Base-by-base conservation (phyloP, 140 eudicot genomes). In the Bidens hawaiensis region DNA sequence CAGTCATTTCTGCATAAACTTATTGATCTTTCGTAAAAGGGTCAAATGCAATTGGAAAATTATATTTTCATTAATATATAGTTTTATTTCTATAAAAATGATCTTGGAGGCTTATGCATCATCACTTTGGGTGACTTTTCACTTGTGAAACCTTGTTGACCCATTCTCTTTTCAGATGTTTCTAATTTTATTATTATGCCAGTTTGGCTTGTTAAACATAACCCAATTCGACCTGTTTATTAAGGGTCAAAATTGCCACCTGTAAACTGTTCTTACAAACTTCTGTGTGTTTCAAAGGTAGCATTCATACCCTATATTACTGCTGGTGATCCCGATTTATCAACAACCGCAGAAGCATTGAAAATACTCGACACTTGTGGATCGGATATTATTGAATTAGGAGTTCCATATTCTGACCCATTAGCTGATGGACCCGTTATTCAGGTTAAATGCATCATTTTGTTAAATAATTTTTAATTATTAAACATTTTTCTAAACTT, bases 301-400 rank as follows among this genome's bases (percentile, higher is more conserved):
- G 99, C 99, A 38, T 72, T 93, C 21, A 93, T 93, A 59, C 99
- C 99, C 27, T 93, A 78, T 70, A 93, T 93, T 52, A 93, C 99
- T 16, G 99, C 99, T 12, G 99, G 99, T 36, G 96, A 93, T 41
- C 99, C 99, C 23, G 96, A 93, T 58, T 75, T 93, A 70, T 70
- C 93, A 19, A 85, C 93, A 55, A 93, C 99, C 19, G 95, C 95
- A 14, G 85, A 80, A 72, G 99, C 85, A 3, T 64, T 93, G 78
- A 93, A 93, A 70, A 80, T 88, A 67, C 79, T 93, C 17, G 99
- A 88, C 71, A 56, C 75, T 28, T 93, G 99, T 75, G 99, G 99
- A 43, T 85, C 89, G n/a, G n/a, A n/a, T n/a, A n/a, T n/a, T n/a
- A n/a, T n/a, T n/a, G n/a, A n/a, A n/a, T n/a, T n/a, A n/a, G n/a